Conservation (phyloP, 441 rosid species). For the Aquilaria agallochum region DNA sequence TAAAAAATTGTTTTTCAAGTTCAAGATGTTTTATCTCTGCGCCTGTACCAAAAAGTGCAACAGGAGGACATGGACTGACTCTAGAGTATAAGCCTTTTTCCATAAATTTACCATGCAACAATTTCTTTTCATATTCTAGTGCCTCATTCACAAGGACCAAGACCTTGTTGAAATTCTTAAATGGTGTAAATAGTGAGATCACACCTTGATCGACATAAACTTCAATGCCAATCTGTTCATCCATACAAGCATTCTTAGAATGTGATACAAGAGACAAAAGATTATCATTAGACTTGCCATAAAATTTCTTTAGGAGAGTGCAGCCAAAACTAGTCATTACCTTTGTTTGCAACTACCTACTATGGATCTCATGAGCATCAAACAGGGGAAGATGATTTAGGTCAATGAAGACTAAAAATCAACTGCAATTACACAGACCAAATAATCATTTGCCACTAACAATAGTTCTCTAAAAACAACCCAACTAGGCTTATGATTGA, state of each 20-base stretch:
- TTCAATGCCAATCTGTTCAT: conserved; percentile 55
- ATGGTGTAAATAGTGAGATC: conserved; percentile 49
- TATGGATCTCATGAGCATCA: conserved; percentile 39
- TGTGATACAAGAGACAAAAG: conserved; percentile 49
- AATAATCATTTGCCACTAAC: conserved; percentile 47
- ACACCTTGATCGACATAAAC: conserved; percentile 50
- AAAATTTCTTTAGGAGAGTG: conserved; percentile 51
- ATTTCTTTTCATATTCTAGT: conserved; percentile 48
- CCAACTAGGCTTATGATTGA: conserved; percentile 70
- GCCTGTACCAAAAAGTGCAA: conserved; percentile 81
- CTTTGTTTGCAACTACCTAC: conserved; percentile 41
- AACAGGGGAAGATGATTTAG: conserved; percentile 58
- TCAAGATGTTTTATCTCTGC: conserved; percentile 82
- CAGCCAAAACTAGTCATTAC: conserved; percentile 53
- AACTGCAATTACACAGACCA: conserved; percentile 78
- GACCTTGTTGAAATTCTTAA: conserved; percentile 41
- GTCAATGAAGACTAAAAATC: conserved; percentile 54
- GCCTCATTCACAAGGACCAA: conserved; percentile 37
- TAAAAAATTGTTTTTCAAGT: conserved; percentile 55
- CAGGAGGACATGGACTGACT: conserved; percentile 40
- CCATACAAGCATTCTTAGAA: conserved; percentile 36
- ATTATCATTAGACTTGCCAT: conserved; percentile 55
- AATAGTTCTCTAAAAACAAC: conserved; percentile 78
- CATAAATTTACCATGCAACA: conserved; percentile 57
- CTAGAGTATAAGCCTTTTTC: conserved; percentile 56